Percentiles rank a stretch among this genome's conserved stretches.
Evolutionary conservation across 345 rosid species (phyloP).

Genomic region (Eucalyptus guilfoylei): DNA sequence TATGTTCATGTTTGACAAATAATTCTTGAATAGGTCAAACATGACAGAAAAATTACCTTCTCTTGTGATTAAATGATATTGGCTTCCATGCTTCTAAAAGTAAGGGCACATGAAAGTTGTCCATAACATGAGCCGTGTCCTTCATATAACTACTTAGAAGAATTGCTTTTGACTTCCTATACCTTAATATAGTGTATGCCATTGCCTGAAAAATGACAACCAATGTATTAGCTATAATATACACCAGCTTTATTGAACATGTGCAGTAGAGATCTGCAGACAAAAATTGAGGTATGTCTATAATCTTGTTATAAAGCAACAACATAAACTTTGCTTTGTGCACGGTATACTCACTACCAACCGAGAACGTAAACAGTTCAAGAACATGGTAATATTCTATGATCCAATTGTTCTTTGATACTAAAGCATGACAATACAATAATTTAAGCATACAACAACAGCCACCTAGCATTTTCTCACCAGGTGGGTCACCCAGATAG

Average conservation of each 20-base stretch:
- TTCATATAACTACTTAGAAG: slow-evolving; percentile 8
- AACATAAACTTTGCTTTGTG: background rate
- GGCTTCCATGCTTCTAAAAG: slow-evolving; percentile 5
- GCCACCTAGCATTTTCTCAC: background rate
- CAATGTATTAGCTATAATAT: background rate
- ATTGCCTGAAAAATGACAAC: slow-evolving; percentile 42
- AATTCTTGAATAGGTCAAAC: too few species aligned
- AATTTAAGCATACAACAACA: background rate
- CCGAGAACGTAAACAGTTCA: background rate
- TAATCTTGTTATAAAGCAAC: background rate
- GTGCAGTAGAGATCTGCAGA: background rate
- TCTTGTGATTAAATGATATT: too few species aligned
- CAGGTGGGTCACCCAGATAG: background rate
- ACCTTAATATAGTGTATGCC: slow-evolving; percentile 56
- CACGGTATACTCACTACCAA: background rate
- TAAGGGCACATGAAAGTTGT: slow-evolving; percentile 15
- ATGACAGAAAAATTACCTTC: too few species aligned
- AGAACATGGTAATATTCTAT: background rate
- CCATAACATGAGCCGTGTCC: background rate
- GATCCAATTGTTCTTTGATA: background rate
- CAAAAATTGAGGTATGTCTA: background rate
- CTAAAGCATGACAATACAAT: background rate
- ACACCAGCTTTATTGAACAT: background rate
- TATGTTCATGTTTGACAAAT: too few species aligned
- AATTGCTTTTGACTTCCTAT: slow-evolving; percentile 52